phyloP scores from a whole-genome alignment of 2,329 filamentous ascomycete species.

The Fusarium siculi region DNA sequence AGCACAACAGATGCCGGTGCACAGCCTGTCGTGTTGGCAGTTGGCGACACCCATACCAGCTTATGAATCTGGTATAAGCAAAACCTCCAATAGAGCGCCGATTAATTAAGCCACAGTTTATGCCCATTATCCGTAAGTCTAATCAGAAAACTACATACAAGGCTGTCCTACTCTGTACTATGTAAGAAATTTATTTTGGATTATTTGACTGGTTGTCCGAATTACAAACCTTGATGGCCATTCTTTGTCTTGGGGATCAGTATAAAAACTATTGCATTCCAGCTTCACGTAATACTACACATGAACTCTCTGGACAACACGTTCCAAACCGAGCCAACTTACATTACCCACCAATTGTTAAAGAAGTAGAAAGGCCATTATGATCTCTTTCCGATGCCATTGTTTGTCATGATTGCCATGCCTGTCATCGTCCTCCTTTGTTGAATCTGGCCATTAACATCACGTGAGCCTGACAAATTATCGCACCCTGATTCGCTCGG shows the following conservation, averaged over 20 bases:
- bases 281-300: not conserved
- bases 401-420: not conserved
- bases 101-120: not conserved
- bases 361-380: not conserved
- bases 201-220: not conserved
- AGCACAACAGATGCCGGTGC: not conserved
- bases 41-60: not conserved
- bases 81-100: not conserved
- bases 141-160: not conserved
- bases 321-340: not conserved
- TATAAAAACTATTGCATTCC: not conserved
- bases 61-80: not conserved
- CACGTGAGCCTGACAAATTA: conserved; percentile 47
- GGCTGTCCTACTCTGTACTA: too few species aligned
- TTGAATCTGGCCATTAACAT: not conserved
- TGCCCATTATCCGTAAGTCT: too few species aligned
- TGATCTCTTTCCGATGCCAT: not conserved
- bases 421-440: not conserved
- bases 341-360: rapidly evolving
- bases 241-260: not conserved
- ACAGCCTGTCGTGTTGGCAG: not conserved
- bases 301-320: not conserved
- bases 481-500: conserved; percentile 51
- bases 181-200: not conserved
- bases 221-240: conserved; percentile 2